Percentiles rank a stretch among this genome's conserved stretches.
These are phyloP conservation scores for Lagerstroemia speciosa DNA, from an alignment of 345 rosid genomes.

Conservation along the genomic window DNA sequence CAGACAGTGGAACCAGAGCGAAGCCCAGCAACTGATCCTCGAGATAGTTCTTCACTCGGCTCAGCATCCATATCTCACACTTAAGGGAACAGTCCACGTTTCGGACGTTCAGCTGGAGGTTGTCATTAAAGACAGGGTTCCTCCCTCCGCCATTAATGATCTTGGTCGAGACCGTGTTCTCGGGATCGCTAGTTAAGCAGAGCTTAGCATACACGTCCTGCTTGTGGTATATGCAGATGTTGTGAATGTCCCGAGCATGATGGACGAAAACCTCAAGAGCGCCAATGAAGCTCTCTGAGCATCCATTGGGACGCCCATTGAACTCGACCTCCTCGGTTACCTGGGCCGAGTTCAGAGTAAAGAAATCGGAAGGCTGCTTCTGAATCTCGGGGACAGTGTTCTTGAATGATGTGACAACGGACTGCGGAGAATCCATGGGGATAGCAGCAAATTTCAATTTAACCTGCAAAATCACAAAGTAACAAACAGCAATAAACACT, in stretches of 20 bases:
- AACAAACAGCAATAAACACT: not conserved
- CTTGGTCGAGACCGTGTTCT: conserved; percentile 64
- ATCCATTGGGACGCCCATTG: conserved; percentile 22
- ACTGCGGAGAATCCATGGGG: conserved; percentile 91
- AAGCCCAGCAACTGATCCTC: conserved; percentile 95
- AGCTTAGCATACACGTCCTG: conserved; percentile 98
- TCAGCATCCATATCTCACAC: conserved; percentile 96
- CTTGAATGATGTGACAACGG: conserved; percentile 86
- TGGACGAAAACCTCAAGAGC: conserved; percentile 66
- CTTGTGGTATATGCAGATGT: conserved; percentile 99
- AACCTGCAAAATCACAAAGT: conserved; percentile 7
- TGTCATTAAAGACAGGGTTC: conserved; percentile 89
- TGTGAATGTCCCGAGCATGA: conserved; percentile 93
- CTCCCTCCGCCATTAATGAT: conserved; percentile 98
- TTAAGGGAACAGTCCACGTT: conserved; percentile 68
- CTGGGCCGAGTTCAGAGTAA: conserved; percentile 28
- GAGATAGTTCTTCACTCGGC: conserved; percentile 93
- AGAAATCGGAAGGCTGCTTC: conserved; percentile 39
- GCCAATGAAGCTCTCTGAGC: conserved; percentile 39
- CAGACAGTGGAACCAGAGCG: conserved; percentile 85
- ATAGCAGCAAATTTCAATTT: conserved; percentile 11
- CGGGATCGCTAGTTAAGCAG: conserved; percentile 79
- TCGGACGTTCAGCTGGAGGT: conserved; percentile 51
- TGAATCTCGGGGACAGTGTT: conserved; percentile 42
- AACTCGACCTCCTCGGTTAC: conserved; percentile 29